These are phyloP conservation scores for Monilinia aucupariae DNA, from an alignment of 2,329 filamentous ascomycete species.

Conservation along the genomic window DNA sequence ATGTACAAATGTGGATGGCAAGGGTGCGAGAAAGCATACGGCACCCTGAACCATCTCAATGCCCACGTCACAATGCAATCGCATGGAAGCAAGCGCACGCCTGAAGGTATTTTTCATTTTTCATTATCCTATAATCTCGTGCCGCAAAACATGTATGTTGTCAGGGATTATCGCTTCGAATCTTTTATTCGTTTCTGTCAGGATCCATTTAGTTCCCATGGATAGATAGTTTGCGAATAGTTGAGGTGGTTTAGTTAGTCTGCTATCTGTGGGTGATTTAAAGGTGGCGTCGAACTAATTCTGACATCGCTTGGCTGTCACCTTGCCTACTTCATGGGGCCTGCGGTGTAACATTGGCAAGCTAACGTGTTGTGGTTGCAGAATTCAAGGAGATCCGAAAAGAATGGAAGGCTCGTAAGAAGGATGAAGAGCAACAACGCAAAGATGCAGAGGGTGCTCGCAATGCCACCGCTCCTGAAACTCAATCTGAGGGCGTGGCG, in stretches of 20 bases:
- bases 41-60: slow-evolving; percentile 94
- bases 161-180: too few relatives aligned
- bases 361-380: slow-evolving; percentile 29
- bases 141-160: neutral
- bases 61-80: slow-evolving; percentile 99
- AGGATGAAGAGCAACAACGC: slow-evolving; percentile 88
- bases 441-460: slow-evolving; percentile 80
- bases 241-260: slow-evolving; percentile 19
- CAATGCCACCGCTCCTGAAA: slow-evolving; percentile 54
- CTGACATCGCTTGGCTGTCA: slow-evolving; percentile 43
- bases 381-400: slow-evolving; percentile 99
- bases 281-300: slow-evolving; percentile 44
- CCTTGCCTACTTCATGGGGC: slow-evolving; percentile 34
- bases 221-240: slow-evolving; percentile 19
- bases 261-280: slow-evolving; percentile 28
- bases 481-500: slow-evolving; percentile 47
- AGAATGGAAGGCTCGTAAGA: slow-evolving; percentile 98
- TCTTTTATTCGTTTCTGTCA: neutral
- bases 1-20: slow-evolving; percentile 99
- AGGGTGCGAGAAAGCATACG: slow-evolving; percentile 96
- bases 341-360: slow-evolving; percentile 29
- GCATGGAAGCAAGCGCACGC: slow-evolving; percentile 88
- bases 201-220: neutral
- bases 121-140: neutral
- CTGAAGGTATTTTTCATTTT: slow-evolving; percentile 66